A percentile compares a stretch with the other conserved stretches of the same genome.
These are phyloP conservation scores for Apophysomyces ossiformis DNA, from an alignment of 371 early-diverging fungal species.

Conservation along the genomic window DNA sequence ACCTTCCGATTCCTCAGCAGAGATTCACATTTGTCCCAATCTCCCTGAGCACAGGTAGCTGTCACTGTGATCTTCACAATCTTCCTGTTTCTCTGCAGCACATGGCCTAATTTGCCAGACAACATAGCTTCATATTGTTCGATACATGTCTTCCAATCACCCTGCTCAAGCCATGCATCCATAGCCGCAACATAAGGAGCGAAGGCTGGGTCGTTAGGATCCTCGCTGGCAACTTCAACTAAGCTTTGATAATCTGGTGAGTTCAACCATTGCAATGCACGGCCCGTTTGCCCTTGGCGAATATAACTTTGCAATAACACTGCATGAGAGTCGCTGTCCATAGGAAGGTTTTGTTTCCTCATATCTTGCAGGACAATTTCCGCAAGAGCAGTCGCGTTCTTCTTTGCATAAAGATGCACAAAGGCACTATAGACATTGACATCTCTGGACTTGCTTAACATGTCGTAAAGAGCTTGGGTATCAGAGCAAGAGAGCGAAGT, in stretches of 20 bases:
- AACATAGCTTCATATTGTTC: conserved; percentile 12
- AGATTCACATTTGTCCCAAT: conserved; percentile 19
- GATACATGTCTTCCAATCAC: conserved; percentile 28
- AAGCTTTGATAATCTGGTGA: conserved; percentile 9
- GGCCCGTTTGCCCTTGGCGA: conserved; percentile 21
- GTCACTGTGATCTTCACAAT: conserved; percentile 32
- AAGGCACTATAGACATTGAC: conserved; percentile 25
- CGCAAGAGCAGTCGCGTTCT: conserved; percentile 15
- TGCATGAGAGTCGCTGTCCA: conserved; percentile 17
- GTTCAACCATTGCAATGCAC: conserved; percentile 24
- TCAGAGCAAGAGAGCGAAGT: conserved; percentile 7
- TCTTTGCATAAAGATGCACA: conserved; percentile 25
- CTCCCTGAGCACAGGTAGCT: conserved; percentile 20
- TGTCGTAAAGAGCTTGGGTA: conserved; percentile 6
- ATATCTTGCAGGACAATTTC: conserved; percentile 20
- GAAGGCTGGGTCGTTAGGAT: conserved; percentile 9
- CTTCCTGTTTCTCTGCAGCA: conserved; percentile 27
- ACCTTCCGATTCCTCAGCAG: conserved; percentile 16
- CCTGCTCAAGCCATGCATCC: conserved; percentile 31
- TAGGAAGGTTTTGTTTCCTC: conserved; percentile 15
- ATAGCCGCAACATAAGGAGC: conserved; percentile 35
- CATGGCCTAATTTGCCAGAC: background rate
- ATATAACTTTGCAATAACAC: conserved; percentile 30
- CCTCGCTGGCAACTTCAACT: background rate
- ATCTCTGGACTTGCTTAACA: conserved; percentile 14